phyloP scores from a whole-genome alignment of 257 asterid species.

The Datura wrightii region DNA sequence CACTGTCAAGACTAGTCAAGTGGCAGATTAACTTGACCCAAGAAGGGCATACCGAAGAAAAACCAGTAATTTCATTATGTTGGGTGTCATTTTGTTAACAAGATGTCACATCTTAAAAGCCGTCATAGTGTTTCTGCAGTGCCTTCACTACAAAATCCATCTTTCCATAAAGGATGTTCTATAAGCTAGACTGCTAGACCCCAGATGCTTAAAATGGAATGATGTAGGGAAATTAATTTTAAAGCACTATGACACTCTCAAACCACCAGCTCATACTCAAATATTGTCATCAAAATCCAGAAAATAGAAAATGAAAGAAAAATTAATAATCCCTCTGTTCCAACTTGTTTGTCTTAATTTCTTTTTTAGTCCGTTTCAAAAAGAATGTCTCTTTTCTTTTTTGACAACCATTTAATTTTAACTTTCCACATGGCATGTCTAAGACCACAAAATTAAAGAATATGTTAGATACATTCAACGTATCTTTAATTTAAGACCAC shows the following conservation, averaged over 20 bases:
- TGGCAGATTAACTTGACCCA: slow-evolving; percentile 18
- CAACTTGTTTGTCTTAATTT: too few species aligned
- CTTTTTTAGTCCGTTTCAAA: too few species aligned
- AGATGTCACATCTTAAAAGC: neutral
- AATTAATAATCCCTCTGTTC: neutral
- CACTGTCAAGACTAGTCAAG: slow-evolving; percentile 1
- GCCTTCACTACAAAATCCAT: neutral
- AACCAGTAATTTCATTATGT: slow-evolving; percentile 10
- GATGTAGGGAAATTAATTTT: slow-evolving; percentile 1
- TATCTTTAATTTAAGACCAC: too few species aligned
- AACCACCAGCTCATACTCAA: neutral
- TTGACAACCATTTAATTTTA: too few species aligned
- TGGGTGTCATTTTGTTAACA: slow-evolving; percentile 16
- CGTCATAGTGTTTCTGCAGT: neutral
- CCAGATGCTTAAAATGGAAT: slow-evolving; percentile 8
- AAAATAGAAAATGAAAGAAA: neutral
- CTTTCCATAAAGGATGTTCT: neutral
- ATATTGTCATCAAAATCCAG: slow-evolving; percentile 9
- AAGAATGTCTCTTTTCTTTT: too few species aligned
- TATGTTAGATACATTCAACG: too few species aligned
- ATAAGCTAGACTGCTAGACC: slow-evolving; percentile 7
- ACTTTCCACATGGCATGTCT: too few species aligned
- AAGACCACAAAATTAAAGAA: too few species aligned
- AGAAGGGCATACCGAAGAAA: neutral
- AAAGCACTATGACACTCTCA: neutral